These are phyloP conservation scores for Xanthoconium stramineum DNA, from an alignment of 768 basidiomycete species.

Conservation along the genomic window DNA sequence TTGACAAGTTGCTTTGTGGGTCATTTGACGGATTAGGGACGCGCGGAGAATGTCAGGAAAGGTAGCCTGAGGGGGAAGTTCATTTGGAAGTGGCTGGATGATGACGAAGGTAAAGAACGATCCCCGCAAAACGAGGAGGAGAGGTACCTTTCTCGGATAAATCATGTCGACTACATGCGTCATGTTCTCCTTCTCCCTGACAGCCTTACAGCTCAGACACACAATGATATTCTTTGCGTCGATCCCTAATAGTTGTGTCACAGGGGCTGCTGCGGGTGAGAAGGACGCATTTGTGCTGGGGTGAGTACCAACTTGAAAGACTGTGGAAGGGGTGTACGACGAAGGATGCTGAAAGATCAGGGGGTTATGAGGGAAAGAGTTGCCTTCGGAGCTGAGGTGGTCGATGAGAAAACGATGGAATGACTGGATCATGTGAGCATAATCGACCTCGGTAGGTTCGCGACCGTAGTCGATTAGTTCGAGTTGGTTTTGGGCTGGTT, in stretches of 20 bases:
- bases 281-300: constrained; percentile 9
- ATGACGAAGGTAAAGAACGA: not conserved
- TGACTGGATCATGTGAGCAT: constrained; percentile 86
- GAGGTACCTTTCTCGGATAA: constrained; percentile 77
- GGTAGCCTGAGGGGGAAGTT: constrained; percentile 39
- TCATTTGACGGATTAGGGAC: constrained; percentile 77
- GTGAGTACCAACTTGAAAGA: constrained; percentile 22
- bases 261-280: constrained; percentile 56
- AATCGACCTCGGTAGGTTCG: constrained; percentile 69
- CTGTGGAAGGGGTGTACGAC: not conserved
- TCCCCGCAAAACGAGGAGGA: not conserved
- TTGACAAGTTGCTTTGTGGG: constrained; percentile 84
- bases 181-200: constrained; percentile 71
- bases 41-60: constrained; percentile 68
- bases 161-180: constrained; percentile 82
- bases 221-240: constrained; percentile 71
- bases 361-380: constrained; percentile 59
- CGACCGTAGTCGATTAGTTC: constrained; percentile 88
- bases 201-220: constrained; percentile 71
- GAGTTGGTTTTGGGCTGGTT: constrained; percentile 66
- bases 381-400: constrained; percentile 74
- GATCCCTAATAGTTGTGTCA: constrained; percentile 84
- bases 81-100: constrained; percentile 34
- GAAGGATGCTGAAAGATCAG: constrained; percentile 38
- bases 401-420: constrained; percentile 95